Evolutionary conservation across 306 rosid genomes (phyloP), one percentile per base, ranked within the genome.

Genomic region (barrel medic (Medicago truncatula)): DNA sequence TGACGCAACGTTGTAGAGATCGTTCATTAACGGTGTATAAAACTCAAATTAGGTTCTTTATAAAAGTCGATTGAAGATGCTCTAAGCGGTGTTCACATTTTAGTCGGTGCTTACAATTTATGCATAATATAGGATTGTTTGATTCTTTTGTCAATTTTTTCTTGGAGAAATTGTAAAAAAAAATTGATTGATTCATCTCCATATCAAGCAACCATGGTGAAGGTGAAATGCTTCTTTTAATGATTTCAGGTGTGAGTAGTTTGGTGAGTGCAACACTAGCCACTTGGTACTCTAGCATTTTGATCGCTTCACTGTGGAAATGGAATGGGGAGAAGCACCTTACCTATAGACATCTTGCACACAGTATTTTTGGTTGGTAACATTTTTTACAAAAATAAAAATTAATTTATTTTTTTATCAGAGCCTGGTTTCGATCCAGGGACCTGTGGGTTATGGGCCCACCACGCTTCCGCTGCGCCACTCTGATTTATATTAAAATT

Each of bases 311-410:
- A 74, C 76, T 91, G 79, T 91, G 93, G 97, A 80, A 79, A 74
- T 91, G 97, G 97, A 86, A 91, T 71, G 97, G 89, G 71, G 82
- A 86, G 71, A 91, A 91, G 76, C 90, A 89, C 64, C 36, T 87
- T 62, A 91, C 92, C 60, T 91, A 91, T 53, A 82, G 89, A 81
- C 69, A 84, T 60, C 90, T 91, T 59, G 94, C 88, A 5, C 63
- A 41, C 12, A 87, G 94, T 76, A 83, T 91, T 76, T 89, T 91
- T 31, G 90, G 90, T 86, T 52, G 47, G 89, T 87, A 66, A 17
- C 13, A 8, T 18, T 9, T 23, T 61, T 12, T 0, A 0, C 1
- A 44, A 11, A 11, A 2, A 10, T 11, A 43, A 34, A 34, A 34
- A 34, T 31, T 3, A 34, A 34, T 5, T 31, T 3, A 31, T 3